Conservation (phyloP, 192 early-diverging fungal species). For the Linnemannia schmuckeri region DNA sequence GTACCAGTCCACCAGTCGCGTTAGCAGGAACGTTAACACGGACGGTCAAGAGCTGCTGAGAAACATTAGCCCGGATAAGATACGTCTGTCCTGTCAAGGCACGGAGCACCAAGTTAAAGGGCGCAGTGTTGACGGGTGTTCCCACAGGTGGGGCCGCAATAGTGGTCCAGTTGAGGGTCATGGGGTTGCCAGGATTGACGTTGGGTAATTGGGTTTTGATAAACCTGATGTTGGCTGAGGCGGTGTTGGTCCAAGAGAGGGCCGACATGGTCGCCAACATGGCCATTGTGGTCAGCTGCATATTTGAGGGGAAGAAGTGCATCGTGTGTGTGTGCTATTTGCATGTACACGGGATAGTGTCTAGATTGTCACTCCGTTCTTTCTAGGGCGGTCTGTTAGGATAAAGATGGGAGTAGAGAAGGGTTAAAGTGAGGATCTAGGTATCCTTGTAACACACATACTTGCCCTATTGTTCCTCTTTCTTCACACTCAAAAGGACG, state of each 20-base stretch:
- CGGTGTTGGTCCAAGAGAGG: conserved; percentile 18
- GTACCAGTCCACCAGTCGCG: conserved; percentile 43
- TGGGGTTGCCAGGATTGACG: conserved; percentile 21
- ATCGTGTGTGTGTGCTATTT: not conserved
- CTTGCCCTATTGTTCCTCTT: not conserved
- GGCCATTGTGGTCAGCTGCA: not conserved
- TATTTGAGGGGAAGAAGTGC: not conserved
- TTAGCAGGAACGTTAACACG: conserved; percentile 12
- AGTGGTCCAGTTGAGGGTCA: conserved; percentile 17
- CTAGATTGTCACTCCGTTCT: not conserved
- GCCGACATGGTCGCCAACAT: conserved; percentile 7
- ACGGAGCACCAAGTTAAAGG: conserved; percentile 33
- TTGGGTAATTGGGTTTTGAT: not conserved
- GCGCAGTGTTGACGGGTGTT: not conserved
- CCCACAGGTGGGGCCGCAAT: not conserved
- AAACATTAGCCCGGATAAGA: not conserved
- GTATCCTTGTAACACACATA: not conserved
- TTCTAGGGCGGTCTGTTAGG: not conserved
- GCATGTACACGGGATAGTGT: not conserved
- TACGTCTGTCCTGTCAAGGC: conserved; percentile 33
- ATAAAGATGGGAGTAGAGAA: not conserved
- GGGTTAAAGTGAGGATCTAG: not conserved
- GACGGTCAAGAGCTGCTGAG: not conserved
- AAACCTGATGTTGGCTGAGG: conserved; percentile 34
- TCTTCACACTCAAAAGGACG: not conserved